A percentile compares a stretch with the other conserved stretches of the same genome.
These are phyloP conservation scores for Fusarium liriodendri DNA, from an alignment of 2,329 filamentous ascomycete species.

Conservation along the genomic window DNA sequence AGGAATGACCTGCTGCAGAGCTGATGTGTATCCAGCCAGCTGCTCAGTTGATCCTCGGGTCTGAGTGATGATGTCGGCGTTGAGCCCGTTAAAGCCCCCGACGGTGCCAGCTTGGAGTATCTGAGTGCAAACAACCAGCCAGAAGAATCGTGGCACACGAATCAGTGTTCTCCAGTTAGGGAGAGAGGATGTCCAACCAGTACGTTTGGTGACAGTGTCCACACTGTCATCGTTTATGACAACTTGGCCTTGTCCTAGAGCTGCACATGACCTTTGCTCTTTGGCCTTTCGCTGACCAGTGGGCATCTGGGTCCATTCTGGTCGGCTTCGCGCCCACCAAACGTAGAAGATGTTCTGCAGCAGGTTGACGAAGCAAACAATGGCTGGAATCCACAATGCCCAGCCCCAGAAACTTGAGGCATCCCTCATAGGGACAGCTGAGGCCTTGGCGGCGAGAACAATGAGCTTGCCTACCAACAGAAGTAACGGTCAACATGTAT, in stretches of 20 bases:
- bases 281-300: constrained; percentile 24
- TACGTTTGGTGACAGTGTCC: neutral
- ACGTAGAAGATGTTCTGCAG: constrained; percentile 39
- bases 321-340: constrained; percentile 37
- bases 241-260: too few species aligned
- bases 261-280: neutral
- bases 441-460: constrained; percentile 39
- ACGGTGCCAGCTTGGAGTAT: neutral
- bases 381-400: constrained; percentile 43
- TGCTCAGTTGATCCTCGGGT: constrained; percentile 42
- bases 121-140: neutral
- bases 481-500: too few species aligned
- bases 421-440: constrained; percentile 43
- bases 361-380: constrained; percentile 36
- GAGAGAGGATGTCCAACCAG: neutral
- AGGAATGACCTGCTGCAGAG: constrained; percentile 43
- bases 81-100: constrained; percentile 31
- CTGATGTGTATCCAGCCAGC: constrained; percentile 43
- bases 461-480: constrained; percentile 33
- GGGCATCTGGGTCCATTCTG: constrained; percentile 40
- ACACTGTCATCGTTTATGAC: too few species aligned
- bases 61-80: constrained; percentile 36
- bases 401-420: constrained; percentile 43
- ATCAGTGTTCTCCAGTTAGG: neutral
- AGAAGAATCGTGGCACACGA: neutral